Conservation (phyloP, 2,329 filamentous ascomycete species). For the Penicillium olsonii region DNA sequence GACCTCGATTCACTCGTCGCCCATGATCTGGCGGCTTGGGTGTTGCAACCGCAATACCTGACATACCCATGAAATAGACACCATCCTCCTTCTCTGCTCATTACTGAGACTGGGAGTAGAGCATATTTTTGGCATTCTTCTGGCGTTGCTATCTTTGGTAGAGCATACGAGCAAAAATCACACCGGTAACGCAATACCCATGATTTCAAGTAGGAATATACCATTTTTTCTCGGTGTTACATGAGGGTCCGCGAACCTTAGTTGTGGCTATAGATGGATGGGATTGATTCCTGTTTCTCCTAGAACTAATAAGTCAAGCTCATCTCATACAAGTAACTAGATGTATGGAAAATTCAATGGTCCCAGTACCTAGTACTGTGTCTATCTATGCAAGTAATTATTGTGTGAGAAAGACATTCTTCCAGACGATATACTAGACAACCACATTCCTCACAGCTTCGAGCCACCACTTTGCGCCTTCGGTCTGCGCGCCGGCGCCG, state of each 20-base stretch:
- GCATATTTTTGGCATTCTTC: slow-evolving; percentile 5
- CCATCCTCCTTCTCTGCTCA: not conserved
- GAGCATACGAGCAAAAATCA: slow-evolving; percentile 1
- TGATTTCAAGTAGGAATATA: slow-evolving; percentile 14
- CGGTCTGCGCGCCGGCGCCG: slow-evolving; percentile 28
- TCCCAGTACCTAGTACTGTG: not conserved
- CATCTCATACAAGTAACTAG: slow-evolving; percentile 14
- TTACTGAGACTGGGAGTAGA: slow-evolving; percentile 7
- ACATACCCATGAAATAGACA: slow-evolving; percentile 7
- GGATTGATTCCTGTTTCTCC: too few species aligned
- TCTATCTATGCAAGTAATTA: not conserved
- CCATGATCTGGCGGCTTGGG: not conserved
- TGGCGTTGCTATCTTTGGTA: slow-evolving; percentile 2
- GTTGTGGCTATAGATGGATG: slow-evolving; percentile 23
- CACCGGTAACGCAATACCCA: slow-evolving; percentile 10
- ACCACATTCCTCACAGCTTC: slow-evolving; percentile 27
- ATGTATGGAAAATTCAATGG: slow-evolving; percentile 14
- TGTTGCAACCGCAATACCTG: slow-evolving; percentile 2
- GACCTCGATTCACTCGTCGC: not conserved
- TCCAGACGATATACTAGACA: not conserved
- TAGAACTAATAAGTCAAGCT: too few species aligned
- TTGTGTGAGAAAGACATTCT: not conserved
- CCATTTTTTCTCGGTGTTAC: not conserved
- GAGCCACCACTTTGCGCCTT: slow-evolving; percentile 21
- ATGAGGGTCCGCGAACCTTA: too few species aligned